Evolutionary conservation across 331 rosid species (phyloP).

Genomic region (Telfairia occidentalis): DNA sequence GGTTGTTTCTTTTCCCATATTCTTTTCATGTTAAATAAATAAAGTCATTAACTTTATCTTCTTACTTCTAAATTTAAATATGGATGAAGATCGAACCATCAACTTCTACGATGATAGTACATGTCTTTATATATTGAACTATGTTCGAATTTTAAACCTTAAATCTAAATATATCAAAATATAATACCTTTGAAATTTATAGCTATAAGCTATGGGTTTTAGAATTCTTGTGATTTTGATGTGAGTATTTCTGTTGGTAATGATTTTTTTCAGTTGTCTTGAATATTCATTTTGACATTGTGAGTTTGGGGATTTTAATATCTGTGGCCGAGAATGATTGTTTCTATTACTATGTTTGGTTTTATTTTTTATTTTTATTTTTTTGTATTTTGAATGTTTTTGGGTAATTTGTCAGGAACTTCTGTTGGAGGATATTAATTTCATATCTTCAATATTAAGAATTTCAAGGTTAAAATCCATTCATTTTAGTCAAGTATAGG

Average conservation of each 20-base stretch:
- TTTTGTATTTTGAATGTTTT: background rate
- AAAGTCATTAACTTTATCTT: no score
- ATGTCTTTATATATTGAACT: no score
- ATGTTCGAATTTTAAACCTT: no score
- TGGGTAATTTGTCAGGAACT: background rate
- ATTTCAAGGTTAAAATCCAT: no score
- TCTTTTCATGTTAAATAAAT: background rate
- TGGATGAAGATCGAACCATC: no score
- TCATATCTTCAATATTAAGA: no score
- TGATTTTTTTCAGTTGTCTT: background rate
- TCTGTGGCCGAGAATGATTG: background rate
- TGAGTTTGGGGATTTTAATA: background rate
- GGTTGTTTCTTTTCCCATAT: background rate
- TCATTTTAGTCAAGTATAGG: no score
- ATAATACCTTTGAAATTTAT: background rate
- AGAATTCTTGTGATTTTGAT: background rate
- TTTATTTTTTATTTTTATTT: background rate
- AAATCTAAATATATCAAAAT: no score
- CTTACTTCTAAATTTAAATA: no score
- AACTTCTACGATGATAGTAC: no score
- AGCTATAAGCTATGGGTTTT: background rate
- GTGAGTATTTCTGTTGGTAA: background rate
- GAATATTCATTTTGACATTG: background rate
- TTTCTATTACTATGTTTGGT: background rate
- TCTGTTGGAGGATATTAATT: background rate